Percentiles rank a stretch among this genome's conserved stretches.
These are phyloP conservation scores for Agaricus subrufescens DNA, from an alignment of 768 basidiomycete genomes.

Conservation along the genomic window DNA sequence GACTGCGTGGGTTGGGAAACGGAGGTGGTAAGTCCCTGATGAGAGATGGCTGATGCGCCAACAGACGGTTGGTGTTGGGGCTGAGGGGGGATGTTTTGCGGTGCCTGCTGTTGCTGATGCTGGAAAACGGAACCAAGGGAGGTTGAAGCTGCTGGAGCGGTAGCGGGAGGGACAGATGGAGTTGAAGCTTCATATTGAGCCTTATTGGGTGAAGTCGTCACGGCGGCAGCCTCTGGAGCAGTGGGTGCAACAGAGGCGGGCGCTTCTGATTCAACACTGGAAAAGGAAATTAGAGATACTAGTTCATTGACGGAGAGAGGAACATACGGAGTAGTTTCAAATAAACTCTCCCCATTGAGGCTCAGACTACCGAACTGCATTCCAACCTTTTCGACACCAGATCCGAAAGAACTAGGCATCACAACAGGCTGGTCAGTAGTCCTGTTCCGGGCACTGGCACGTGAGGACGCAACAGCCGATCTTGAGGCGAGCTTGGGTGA, in stretches of 20 bases:
- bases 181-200: conserved; percentile 26
- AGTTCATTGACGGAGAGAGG: conserved; percentile 6
- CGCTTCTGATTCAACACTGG: conserved; percentile 31
- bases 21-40: conserved; percentile 29
- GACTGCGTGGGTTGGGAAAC: conserved; percentile 35
- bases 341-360: conserved; percentile 61
- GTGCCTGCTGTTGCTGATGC: conserved; percentile 28
- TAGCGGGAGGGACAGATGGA: conserved; percentile 33
- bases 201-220: conserved; percentile 19
- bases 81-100: conserved; percentile 29
- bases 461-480: conserved; percentile 47
- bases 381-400: conserved; percentile 70
- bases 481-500: conserved; percentile 52
- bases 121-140: conserved; percentile 43
- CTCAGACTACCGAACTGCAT: conserved; percentile 90
- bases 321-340: conserved; percentile 51
- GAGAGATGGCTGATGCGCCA: conserved; percentile 23
- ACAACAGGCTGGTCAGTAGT: conserved; percentile 75
- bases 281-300: conserved; percentile 9
- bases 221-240: conserved; percentile 24
- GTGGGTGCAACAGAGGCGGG: conserved; percentile 16
- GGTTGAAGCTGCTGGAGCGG: conserved; percentile 33
- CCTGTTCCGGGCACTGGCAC: conserved; percentile 63
- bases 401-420: conserved; percentile 66
- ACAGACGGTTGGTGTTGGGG: conserved; percentile 21